Percentiles rank a stretch among this genome's conserved stretches.
Conservation (phyloP, 2,329 filamentous ascomycete genomes). For the Monilinia fructicola region DNA sequence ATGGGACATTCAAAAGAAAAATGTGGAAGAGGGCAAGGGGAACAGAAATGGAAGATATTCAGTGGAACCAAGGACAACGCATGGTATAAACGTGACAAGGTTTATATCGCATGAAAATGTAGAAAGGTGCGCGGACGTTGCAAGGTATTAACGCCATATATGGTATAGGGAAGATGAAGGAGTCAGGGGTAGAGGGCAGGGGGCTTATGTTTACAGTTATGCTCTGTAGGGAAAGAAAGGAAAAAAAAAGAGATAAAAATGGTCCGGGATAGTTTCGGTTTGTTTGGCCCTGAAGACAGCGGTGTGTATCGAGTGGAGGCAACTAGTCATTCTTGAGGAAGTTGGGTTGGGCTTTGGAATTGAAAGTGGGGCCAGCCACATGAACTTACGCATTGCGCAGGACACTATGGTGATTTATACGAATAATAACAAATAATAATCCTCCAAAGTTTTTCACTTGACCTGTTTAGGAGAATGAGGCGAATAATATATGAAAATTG, state of each 20-base stretch:
- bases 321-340: constrained; percentile 13
- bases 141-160: constrained; percentile 23
- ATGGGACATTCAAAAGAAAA: constrained; percentile 3
- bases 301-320: constrained; percentile 24
- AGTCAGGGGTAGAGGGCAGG: constrained; percentile 9
- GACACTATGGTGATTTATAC: neutral
- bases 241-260: constrained; percentile 11
- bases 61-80: constrained; percentile 34
- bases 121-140: constrained; percentile 23
- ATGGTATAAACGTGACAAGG: constrained; percentile 41
- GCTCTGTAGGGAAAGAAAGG: neutral
- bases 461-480: constrained; percentile 15
- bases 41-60: constrained; percentile 19
- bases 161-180: constrained; percentile 11
- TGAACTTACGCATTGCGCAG: constrained; percentile 7
- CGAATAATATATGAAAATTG: neutral
- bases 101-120: constrained; percentile 31
- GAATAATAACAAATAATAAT: constrained; percentile 10
- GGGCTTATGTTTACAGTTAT: neutral
- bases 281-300: constrained; percentile 19
- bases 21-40: constrained; percentile 23
- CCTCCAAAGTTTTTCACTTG: neutral
- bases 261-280: constrained; percentile 16
- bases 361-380: constrained; percentile 22
- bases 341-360: constrained; percentile 17